Base-by-base conservation (phyloP, 176 grass and related monocot genomes). In the Hsuehochloa calcarea region DNA sequence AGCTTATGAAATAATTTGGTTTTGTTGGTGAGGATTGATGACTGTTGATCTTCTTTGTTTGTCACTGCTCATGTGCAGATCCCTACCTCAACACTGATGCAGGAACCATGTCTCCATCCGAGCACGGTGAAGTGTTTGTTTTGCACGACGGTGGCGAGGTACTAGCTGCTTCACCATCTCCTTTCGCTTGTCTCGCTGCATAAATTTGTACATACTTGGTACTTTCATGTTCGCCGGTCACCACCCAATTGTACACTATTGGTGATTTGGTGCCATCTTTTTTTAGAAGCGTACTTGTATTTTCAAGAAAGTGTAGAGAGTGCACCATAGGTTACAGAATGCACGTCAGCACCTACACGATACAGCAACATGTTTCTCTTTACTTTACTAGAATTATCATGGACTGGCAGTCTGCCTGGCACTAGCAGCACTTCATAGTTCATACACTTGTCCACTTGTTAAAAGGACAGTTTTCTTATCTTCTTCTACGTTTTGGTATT, bases 61-160 rank as follows among this genome's bases (percentile, higher is more conserved):
- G 15, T 68, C 63, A 31, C 68, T 80, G 40, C 72, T 70, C 54
- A 19, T 87, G 49, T 85, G 86, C 89, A 99, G 96, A 99, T 96
- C 96, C 97, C 31, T 99, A 99, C 80, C 90, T 99, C 44, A 99
- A 99, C 72, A 99, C 92, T 17, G 93, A 99, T 90, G 97, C 97
- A 31, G 97, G 97, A 79, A 99, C 97, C 58, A 99, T 99, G 97
- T 94, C 97, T 45, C 97, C 97, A 3, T 94, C 94, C 56, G 97
- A 99, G 90, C 97, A 99, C 22, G 97, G 97, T 4, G 97, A 99
- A 50, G 97, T 99, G 10, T 99, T 96, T 87, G 97, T 99, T 82
- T 76, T 99, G 73, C 93, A 99, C 66, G 97, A 99, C 83, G 97
- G 97, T 38, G 97, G 97, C 31, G 97, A 99, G 97, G 97, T 99